These are phyloP conservation scores for Ilex asprella DNA, from an alignment of 257 asterid species.

Conservation along the genomic window DNA sequence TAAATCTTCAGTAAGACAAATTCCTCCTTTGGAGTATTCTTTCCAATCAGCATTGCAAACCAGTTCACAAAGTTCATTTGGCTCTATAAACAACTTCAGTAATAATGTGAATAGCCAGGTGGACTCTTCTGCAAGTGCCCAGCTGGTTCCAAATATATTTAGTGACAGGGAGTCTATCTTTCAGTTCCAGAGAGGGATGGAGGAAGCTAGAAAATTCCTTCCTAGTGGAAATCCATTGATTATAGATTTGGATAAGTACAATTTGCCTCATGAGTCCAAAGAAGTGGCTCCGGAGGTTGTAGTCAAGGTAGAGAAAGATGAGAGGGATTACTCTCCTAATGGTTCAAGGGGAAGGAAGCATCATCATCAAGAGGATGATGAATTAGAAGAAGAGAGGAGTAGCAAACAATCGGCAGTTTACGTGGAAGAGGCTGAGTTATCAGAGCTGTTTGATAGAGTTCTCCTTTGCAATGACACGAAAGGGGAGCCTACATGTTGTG, in stretches of 20 bases:
- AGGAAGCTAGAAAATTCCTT: constrained; percentile 84
- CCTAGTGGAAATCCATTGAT: constrained; percentile 52
- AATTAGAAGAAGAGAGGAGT: constrained; percentile 62
- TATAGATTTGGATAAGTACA: constrained; percentile 38
- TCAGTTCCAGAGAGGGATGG: constrained; percentile 89
- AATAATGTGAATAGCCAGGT: constrained; percentile 22
- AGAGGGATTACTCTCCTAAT: neutral
- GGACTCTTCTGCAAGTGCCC: constrained; percentile 24
- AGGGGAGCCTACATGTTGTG: constrained; percentile 21
- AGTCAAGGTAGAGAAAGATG: neutral
- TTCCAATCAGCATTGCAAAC: neutral
- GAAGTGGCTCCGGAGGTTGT: neutral
- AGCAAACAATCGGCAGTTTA: constrained; percentile 72
- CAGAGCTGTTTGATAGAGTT: constrained; percentile 75
- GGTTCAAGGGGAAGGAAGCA: neutral
- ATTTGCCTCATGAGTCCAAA: neutral
- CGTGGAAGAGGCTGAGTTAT: constrained; percentile 64
- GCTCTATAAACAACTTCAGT: neutral
- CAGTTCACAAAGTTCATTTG: neutral
- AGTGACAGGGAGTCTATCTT: constrained; percentile 57
- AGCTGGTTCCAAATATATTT: constrained; percentile 39
- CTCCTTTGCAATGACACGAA: constrained; percentile 49
- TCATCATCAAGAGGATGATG: constrained; percentile 39
- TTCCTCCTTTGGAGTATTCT: neutral
- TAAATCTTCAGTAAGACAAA: neutral